These are phyloP conservation scores for Alternaria novae-zelandiae DNA, from an alignment of 2,329 filamentous ascomycete genomes.

Conservation along the genomic window DNA sequence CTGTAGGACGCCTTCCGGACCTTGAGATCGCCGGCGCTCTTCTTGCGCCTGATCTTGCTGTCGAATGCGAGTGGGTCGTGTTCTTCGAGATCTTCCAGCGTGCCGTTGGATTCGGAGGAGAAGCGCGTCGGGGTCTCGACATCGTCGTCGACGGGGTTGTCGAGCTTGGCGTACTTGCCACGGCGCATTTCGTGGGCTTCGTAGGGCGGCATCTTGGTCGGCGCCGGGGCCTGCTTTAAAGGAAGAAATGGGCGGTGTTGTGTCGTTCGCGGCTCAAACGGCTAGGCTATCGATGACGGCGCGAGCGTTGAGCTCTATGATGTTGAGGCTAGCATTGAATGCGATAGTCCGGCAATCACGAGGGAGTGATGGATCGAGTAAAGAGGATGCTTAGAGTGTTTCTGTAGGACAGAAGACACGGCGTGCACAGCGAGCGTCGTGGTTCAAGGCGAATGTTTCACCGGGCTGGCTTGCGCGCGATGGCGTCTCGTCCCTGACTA, in stretches of 20 bases:
- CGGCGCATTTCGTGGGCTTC: constrained; percentile 45
- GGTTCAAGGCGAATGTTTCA: constrained; percentile 12
- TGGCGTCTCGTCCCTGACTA: constrained; percentile 19
- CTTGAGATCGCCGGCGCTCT: constrained; percentile 44
- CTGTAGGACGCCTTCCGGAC: constrained; percentile 41
- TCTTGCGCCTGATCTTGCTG: constrained; percentile 51
- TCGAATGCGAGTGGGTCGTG: constrained; percentile 55
- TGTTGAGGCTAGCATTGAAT: constrained; percentile 11
- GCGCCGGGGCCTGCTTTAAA: background rate
- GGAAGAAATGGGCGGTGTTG: background rate
- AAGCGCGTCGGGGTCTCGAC: constrained; percentile 42
- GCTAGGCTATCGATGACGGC: constrained; percentile 14
- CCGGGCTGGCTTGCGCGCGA: constrained; percentile 7
- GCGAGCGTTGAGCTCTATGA: constrained; percentile 18
- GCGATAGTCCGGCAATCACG: background rate
- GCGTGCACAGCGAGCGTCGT: constrained; percentile 18
- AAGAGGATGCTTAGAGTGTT: background rate
- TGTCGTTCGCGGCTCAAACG: background rate
- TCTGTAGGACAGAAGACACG: constrained; percentile 2
- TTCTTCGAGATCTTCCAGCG: constrained; percentile 53
- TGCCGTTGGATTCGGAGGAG: constrained; percentile 46
- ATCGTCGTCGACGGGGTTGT: constrained; percentile 42
- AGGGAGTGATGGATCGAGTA: background rate
- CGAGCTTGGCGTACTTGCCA: constrained; percentile 48
- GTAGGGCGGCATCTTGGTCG: constrained; percentile 32